phyloP scores from a whole-genome alignment of 1,284 basidiomycete genomes.

The Ceratobasidium sp. region DNA sequence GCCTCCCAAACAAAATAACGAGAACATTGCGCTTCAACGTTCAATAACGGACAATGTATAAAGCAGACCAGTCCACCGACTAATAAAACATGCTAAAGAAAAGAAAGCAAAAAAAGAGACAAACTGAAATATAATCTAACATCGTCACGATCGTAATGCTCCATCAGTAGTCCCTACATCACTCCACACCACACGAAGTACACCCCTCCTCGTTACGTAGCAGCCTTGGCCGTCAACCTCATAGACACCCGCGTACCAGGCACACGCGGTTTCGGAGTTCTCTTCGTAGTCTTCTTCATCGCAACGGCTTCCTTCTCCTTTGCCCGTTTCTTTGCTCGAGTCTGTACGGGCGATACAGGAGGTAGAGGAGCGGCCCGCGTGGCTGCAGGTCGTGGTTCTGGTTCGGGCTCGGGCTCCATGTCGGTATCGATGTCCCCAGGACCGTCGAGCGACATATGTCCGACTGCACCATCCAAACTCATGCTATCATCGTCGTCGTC shows the following conservation, averaged over 20 bases:
- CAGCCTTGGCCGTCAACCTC: not conserved
- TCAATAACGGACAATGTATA: no score
- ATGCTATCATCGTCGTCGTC: slow-evolving; percentile 1
- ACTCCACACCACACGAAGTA: not conserved
- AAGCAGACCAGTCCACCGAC: no score
- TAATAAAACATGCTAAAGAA: no score
- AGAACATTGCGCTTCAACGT: no score
- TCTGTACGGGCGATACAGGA: slow-evolving; percentile 7
- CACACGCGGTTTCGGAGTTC: not conserved
- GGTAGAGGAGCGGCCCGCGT: not conserved
- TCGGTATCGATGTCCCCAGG: slow-evolving; percentile 12
- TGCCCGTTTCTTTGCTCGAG: not conserved
- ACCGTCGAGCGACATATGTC: slow-evolving; percentile 28
- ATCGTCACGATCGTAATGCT: no score
- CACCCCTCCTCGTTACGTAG: not conserved
- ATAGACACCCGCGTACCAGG: not conserved
- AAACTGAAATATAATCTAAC: no score
- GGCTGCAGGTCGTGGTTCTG: not conserved
- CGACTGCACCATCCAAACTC: slow-evolving; percentile 31
- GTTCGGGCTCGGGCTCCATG: not conserved
- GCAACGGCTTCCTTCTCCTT: slow-evolving; percentile 5
- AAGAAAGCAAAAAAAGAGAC: no score
- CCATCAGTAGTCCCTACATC: no score
- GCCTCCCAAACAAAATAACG: no score
- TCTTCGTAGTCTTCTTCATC: not conserved